Conservation (phyloP, 2,329 filamentous ascomycete genomes). For the Rosellinia necatrix region DNA sequence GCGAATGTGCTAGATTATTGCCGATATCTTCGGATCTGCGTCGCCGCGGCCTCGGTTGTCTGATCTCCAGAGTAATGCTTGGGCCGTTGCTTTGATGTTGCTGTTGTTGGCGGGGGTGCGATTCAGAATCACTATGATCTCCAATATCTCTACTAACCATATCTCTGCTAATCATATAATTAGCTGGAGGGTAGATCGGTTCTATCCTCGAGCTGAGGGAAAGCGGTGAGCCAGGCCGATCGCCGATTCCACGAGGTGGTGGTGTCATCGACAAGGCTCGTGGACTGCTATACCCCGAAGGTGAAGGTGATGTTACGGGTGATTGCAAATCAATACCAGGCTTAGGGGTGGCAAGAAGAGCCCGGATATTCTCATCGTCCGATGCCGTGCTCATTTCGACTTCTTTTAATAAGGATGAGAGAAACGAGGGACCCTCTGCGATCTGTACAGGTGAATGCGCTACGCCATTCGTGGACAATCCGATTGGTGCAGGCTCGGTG, state of each 20-base stretch:
- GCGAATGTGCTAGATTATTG: slow-evolving; percentile 50
- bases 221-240: slow-evolving; percentile 68
- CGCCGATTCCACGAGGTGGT: slow-evolving; percentile 63
- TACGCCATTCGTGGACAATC: slow-evolving; percentile 13
- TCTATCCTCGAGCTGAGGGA: slow-evolving; percentile 73
- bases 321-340: slow-evolving; percentile 55
- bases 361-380: slow-evolving; percentile 59
- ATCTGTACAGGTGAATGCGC: slow-evolving; percentile 38
- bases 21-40: slow-evolving; percentile 48
- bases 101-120: slow-evolving; percentile 41
- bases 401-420: slow-evolving; percentile 85
- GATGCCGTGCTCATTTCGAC: slow-evolving; percentile 70
- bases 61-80: slow-evolving; percentile 51
- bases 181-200: slow-evolving; percentile 74
- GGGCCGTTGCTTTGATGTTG: slow-evolving; percentile 39
- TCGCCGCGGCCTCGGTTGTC: slow-evolving; percentile 57
- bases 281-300: slow-evolving; percentile 69
- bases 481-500: slow-evolving; percentile 26
- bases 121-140: slow-evolving; percentile 53
- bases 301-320: slow-evolving; percentile 67
- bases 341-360: slow-evolving; percentile 44
- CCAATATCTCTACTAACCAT: slow-evolving; percentile 55
- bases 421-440: slow-evolving; percentile 69
- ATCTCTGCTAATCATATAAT: slow-evolving; percentile 66
- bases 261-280: slow-evolving; percentile 71